Conservation (phyloP, 352 stramenopile species). For the Peronospora farinosa region DNA sequence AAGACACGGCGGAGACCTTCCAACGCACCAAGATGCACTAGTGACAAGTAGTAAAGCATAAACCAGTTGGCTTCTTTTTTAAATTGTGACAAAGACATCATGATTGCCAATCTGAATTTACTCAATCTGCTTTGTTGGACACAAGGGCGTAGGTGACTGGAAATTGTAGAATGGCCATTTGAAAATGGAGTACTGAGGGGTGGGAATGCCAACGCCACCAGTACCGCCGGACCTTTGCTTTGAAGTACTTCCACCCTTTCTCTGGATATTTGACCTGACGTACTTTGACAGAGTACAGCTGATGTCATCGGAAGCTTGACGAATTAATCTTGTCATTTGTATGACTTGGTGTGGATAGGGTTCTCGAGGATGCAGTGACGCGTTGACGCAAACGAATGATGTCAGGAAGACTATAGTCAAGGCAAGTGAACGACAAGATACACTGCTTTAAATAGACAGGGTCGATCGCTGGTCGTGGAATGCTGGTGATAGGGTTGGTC, state of each 20-base stretch:
- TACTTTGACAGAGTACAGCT: constrained; percentile 27
- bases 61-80: constrained; percentile 94
- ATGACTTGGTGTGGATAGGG: constrained; percentile 4
- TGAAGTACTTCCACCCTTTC: not conserved
- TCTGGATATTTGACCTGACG: constrained; percentile 30
- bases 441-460: no score
- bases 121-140: not conserved
- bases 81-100: constrained; percentile 56
- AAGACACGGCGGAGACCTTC: constrained; percentile 83
- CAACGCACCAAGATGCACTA: constrained; percentile 90
- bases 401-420: constrained; percentile 24
- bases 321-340: constrained; percentile 22
- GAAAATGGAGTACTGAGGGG: not conserved
- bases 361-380: constrained; percentile 15
- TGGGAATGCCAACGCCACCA: no score
- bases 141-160: constrained; percentile 16
- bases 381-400: constrained; percentile 26
- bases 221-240: no score
- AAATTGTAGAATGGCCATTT: constrained; percentile 27
- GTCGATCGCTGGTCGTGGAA: no score
- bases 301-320: constrained; percentile 24
- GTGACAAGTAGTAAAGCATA: constrained; percentile 95
- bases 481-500: not conserved
- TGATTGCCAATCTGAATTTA: constrained; percentile 12
- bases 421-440: constrained; percentile 1